Evolutionary conservation across 2,329 filamentous ascomycete genomes (phyloP).

Genomic region (Phyllosticta citribraziliensis): DNA sequence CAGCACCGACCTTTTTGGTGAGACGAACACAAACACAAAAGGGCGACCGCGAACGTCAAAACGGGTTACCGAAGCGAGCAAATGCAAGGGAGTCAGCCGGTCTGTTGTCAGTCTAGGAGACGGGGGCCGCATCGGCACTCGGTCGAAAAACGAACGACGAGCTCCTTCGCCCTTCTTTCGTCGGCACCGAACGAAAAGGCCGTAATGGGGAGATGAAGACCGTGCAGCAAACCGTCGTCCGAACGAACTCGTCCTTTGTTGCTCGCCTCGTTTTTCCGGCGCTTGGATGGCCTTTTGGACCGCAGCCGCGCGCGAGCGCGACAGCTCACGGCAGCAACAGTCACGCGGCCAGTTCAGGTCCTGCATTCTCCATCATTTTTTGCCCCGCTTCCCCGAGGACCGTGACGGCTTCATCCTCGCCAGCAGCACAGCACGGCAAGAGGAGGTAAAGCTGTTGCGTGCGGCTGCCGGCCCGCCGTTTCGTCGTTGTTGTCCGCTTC

Average conservation of each 20-base stretch:
- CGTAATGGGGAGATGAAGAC: background rate
- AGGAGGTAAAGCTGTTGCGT: background rate
- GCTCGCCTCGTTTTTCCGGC: background rate
- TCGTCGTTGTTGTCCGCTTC: background rate
- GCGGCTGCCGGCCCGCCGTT: background rate
- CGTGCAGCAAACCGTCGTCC: background rate
- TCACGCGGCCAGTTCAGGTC: background rate
- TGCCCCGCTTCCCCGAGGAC: background rate
- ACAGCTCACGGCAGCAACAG: background rate
- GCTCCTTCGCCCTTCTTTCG: background rate
- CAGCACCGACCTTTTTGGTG: too few species aligned
- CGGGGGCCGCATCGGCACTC: background rate
- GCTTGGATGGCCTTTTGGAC: background rate
- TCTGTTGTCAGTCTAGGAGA: background rate
- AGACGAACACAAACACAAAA: too few species aligned
- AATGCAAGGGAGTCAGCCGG: background rate
- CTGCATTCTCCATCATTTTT: background rate
- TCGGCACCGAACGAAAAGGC: background rate
- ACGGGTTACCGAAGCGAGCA: background rate
- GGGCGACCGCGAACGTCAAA: background rate
- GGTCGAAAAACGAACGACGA: background rate
- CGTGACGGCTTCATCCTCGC: background rate
- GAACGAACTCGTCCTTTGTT: background rate
- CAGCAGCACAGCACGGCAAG: background rate
- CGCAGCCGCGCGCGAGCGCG: background rate